Base-by-base conservation (phyloP, 257 asterid genomes). In the Fraxinus excelsior region DNA sequence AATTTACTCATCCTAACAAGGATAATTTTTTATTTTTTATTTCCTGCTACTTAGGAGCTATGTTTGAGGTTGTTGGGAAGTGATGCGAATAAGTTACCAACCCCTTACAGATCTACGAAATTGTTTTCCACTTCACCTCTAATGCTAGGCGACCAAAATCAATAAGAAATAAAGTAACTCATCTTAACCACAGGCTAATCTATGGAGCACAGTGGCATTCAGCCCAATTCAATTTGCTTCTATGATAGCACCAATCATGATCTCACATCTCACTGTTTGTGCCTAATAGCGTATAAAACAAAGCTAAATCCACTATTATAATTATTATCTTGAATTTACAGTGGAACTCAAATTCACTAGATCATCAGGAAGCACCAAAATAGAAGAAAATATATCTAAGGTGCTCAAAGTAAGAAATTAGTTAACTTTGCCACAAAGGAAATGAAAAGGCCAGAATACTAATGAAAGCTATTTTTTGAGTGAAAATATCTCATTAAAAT, bases 391-490 rank as follows among this genome's bases (percentile, higher is more conserved):
- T 58, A 56, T 25, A 56, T 21, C 16, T 58, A 58, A 58, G 28
- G 4, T n/a, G 26, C 66, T 58, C 28, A 56, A 56, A 56, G 21
- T 7, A 4, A 19, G 65, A 2, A 58, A 58, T 58, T 21, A 58
- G 29, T 19, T 21, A 58, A 58, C 28, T 58, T 58, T 58, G 26
- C 66, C 28, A 7, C 3, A 21, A 21, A 21, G 11, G 58, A 66
- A 35, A 16, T 56, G 16, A 72, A 74, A 38, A 14, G 60, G 46
- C 28, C 66, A 71, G 4, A 64, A 72, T 80, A 35, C 26, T 18
- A 23, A 10, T 37, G 80, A 71, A 77, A 26, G 49, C 67, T 67
- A 70, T 21, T 66, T 49, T 56, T 40, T 31, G 35, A 8, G 67
- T 29, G 32, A 37, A 56, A 26, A 37, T 16, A 70, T n/a, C 31